A percentile compares a stretch with the other conserved stretches of the same genome.
These are phyloP conservation scores for Alternaria hordeiaustralica DNA, from an alignment of 2,329 filamentous ascomycete genomes.

Conservation along the genomic window DNA sequence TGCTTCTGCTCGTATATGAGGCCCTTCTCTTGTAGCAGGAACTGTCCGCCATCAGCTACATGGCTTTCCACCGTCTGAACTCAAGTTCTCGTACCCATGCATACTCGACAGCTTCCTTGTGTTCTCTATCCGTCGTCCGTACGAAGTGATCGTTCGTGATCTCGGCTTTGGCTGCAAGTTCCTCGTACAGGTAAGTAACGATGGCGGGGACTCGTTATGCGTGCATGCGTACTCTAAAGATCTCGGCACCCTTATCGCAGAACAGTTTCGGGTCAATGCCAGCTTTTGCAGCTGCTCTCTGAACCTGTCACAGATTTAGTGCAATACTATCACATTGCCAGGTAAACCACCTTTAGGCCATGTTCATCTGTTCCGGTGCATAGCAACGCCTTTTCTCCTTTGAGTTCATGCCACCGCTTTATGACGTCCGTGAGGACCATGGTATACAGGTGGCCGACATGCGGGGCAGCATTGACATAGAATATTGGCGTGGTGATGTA, in stretches of 20 bases:
- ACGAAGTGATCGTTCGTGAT: constrained; percentile 87
- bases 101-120: constrained; percentile 83
- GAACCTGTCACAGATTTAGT: constrained; percentile 63
- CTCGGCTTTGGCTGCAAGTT: constrained; percentile 72
- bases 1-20: constrained; percentile 87
- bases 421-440: constrained; percentile 90
- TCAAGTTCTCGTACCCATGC: constrained; percentile 69
- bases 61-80: not conserved
- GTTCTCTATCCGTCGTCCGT: constrained; percentile 83
- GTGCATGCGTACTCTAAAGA: constrained; percentile 66
- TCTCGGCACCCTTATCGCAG: constrained; percentile 82
- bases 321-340: not conserved
- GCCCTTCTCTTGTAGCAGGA: constrained; percentile 74
- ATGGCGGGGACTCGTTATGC: not conserved
- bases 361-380: constrained; percentile 97
- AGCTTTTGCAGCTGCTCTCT: constrained; percentile 78
- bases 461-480: constrained; percentile 97
- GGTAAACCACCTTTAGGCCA: constrained; percentile 75
- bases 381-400: constrained; percentile 73
- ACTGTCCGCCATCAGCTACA: constrained; percentile 49
- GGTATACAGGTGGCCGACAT: constrained; percentile 92
- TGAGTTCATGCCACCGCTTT: constrained; percentile 87
- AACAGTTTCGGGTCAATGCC: constrained; percentile 79
- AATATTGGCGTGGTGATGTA: constrained; percentile 98
- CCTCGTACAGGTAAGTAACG: constrained; percentile 43